These are phyloP conservation scores for Tylopilus sp. DNA, from an alignment of 1,284 basidiomycete species.

Conservation along the genomic window DNA sequence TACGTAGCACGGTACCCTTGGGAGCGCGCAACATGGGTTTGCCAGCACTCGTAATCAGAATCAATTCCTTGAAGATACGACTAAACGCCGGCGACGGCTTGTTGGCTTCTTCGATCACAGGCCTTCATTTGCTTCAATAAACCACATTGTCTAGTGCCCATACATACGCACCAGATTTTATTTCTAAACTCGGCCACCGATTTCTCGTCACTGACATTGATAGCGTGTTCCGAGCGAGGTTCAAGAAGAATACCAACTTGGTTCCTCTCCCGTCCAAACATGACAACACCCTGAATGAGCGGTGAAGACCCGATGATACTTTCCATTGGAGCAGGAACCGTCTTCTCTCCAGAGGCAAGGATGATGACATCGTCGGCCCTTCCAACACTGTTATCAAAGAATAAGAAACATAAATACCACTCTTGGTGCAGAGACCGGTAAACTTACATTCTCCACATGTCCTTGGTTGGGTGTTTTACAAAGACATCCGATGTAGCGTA, in stretches of 20 bases:
- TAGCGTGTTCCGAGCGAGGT: conserved; percentile 15
- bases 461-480: conserved; percentile 30
- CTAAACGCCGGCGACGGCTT: conserved; percentile 33
- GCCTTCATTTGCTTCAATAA: no score
- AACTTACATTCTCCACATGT: conserved; percentile 30
- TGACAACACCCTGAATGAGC: no score
- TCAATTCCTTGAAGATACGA: conserved; percentile 36
- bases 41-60: conserved; percentile 24
- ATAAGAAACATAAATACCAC: no score
- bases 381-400: no score
- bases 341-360: conserved; percentile 26
- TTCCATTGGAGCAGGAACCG: conserved; percentile 25
- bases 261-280: no score
- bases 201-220: conserved; percentile 21
- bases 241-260: no score
- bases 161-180: conserved; percentile 22
- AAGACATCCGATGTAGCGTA: conserved; percentile 33
- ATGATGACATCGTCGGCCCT: conserved; percentile 26
- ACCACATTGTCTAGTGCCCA: no score
- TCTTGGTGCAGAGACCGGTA: no score
- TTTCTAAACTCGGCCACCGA: conserved; percentile 26
- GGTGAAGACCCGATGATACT: conserved; percentile 14
- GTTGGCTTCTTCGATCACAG: conserved; percentile 41
- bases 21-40: conserved; percentile 29
- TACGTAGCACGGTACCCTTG: conserved; percentile 33